Evolutionary conservation across 352 stramenopile genomes (phyloP).

Genomic region (Globisporangium sylvaticum): DNA sequence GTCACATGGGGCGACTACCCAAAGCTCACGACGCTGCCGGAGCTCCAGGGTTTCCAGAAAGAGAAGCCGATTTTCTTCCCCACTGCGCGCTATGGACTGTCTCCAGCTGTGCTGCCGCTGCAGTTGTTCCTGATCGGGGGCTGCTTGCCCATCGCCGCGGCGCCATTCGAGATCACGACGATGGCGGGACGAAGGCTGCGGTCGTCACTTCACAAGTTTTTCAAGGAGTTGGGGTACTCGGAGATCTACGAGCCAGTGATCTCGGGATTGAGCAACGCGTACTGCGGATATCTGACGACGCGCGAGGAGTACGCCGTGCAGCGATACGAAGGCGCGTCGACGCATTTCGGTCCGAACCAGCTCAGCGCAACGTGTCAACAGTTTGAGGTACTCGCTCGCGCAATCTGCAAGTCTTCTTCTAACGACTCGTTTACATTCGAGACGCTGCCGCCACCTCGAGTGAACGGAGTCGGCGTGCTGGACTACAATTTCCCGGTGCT

Average conservation of each 20-base stretch:
- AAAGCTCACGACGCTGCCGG: conserved; percentile 66
- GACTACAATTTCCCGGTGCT: conserved; percentile 79
- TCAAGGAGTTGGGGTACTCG: conserved; percentile 19
- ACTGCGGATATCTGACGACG: conserved; percentile 84
- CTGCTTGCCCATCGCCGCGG: conserved; percentile 53
- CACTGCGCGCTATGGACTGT: conserved; percentile 69
- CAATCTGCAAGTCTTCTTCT: conserved; percentile 18
- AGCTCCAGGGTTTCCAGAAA: conserved; percentile 69
- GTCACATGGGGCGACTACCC: conserved; percentile 67
- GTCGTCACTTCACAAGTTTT: conserved; percentile 25
- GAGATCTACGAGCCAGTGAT: conserved; percentile 48
- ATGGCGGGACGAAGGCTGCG: conserved; percentile 78
- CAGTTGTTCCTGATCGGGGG: conserved; percentile 66
- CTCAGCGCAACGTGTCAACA: conserved; percentile 74
- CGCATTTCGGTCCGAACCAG: conserved; percentile 86
- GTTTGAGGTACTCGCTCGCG: conserved; percentile 58
- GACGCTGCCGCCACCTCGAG: conserved; percentile 37
- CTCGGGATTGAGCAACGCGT: conserved; percentile 75
- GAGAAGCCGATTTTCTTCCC: conserved; percentile 82
- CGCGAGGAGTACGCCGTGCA: conserved; percentile 84
- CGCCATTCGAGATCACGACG: conserved; percentile 83
- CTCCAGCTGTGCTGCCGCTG: conserved; percentile 62
- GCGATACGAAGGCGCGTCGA: conserved; percentile 88
- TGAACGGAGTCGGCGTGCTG: conserved; percentile 57
- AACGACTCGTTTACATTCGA: conserved; percentile 13